A percentile compares a stretch with the other conserved stretches of the same genome.
Conservation (phyloP, 345 rosid genomes). For the Salix suchowensis region DNA sequence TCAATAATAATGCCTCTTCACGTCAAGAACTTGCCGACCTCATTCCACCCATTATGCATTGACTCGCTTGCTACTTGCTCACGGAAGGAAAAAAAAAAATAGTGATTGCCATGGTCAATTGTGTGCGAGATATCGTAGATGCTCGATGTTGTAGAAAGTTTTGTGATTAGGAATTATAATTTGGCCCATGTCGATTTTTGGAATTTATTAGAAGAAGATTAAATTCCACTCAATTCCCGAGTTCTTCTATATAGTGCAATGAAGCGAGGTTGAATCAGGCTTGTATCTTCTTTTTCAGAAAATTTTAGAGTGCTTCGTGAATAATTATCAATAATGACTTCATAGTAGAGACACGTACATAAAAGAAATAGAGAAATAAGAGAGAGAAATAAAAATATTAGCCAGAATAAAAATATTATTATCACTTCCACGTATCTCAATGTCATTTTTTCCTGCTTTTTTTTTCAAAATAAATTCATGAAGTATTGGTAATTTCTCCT, state of each 20-base stretch:
- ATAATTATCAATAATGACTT: too few species aligned
- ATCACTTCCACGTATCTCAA: too few species aligned
- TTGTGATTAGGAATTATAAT: background rate
- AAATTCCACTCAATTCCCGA: background rate
- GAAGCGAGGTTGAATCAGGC: background rate
- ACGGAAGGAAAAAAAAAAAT: background rate
- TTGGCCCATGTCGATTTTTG: background rate
- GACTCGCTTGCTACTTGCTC: background rate
- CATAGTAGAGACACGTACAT: too few species aligned
- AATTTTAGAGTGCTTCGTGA: too few species aligned
- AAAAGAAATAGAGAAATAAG: too few species aligned
- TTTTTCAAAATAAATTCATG: too few species aligned
- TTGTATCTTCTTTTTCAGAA: too few species aligned
- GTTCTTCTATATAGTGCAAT: too few species aligned
- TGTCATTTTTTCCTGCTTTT: too few species aligned
- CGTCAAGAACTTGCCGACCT: constrained; percentile 33
- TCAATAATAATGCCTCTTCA: constrained; percentile 6
- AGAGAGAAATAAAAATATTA: too few species aligned
- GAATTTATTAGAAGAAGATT: background rate
- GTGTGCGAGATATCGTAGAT: background rate
- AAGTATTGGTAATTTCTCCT: too few species aligned
- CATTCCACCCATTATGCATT: constrained; percentile 19
- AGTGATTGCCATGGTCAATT: background rate
- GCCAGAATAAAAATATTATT: too few species aligned
- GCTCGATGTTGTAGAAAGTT: background rate